phyloP scores from a whole-genome alignment of 2,329 filamentous ascomycete species.

The Phyllosticta citriasiana region DNA sequence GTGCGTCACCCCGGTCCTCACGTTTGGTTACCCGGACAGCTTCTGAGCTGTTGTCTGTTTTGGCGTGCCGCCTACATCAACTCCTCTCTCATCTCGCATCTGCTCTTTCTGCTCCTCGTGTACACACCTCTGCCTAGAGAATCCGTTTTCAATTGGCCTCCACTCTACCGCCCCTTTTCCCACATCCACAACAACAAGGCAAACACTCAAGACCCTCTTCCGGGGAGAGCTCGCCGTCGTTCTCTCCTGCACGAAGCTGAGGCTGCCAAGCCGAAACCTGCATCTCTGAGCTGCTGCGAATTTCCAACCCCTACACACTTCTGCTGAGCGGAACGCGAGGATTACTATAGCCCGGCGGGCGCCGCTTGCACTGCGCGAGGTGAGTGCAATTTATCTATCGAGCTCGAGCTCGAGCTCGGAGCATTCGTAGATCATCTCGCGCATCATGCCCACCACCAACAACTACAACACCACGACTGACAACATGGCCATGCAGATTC shows the following conservation, averaged over 20 bases:
- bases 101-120: background rate
- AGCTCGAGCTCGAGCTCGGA: background rate
- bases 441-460: constrained; percentile 3
- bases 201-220: background rate
- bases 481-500: constrained; percentile 26
- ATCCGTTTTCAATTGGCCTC: background rate
- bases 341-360: constrained; percentile 54
- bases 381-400: constrained; percentile 14
- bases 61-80: background rate
- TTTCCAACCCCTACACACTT: background rate
- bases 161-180: background rate
- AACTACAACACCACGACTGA: background rate
- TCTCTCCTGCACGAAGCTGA: constrained; percentile 6
- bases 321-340: constrained; percentile 1
- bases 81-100: constrained; percentile 4
- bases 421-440: constrained; percentile 2
- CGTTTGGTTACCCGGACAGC: constrained; percentile 10
- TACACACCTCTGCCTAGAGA: background rate
- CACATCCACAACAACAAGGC: background rate
- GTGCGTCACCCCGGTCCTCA: background rate
- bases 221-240: background rate
- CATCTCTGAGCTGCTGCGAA: constrained; percentile 5
- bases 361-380: constrained; percentile 78
- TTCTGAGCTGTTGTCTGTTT: constrained; percentile 4
- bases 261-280: constrained; percentile 6